Evolutionary conservation across 176 grass and related monocot genomes (phyloP), one percentile per base, ranked within the genome.

Genomic region (Lolium rigidum): DNA sequence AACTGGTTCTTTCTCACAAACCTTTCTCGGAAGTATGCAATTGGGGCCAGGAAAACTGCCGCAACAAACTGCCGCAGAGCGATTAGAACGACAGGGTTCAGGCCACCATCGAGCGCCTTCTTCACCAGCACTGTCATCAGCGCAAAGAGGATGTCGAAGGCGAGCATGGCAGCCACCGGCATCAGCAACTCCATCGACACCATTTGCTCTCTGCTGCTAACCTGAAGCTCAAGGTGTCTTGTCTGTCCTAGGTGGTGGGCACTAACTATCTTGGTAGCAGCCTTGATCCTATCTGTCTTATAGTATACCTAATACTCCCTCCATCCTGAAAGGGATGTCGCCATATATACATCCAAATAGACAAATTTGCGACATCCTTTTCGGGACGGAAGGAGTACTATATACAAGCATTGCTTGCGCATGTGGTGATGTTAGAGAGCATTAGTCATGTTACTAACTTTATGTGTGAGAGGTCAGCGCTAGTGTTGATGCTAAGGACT

Each of bases 11-110:
- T 24, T 14, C 3, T 16, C 28, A 85, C 84, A 69, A 88, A 93
- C 93, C 93, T 95, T 84, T 95, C 90, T 56, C 84, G 58, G 69
- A 93, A 87, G 48, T 83, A 89, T 31, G 93, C 90, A 52, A 95
- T 77, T 24, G 93, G 93, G 0, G 83, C 80, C n/a, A 95, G 90
- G 69, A 95, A 89, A 55, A 80, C 10, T 6, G 88, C 86, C 0
- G 80, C 93, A 0, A 93, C 77, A 20, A 95, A 44, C 12, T 95
- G 93, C 7, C 93, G 86, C 25, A 95, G 80, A 10, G 88, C 83
- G 49, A 91, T 84, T 5, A 95, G 54, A 61, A 93, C 86, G 2
- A 95, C 61, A 1, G 31, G 84, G 84, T 89, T 77, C 59, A 93
- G 86, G 46, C 93, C 91, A 16, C 78, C 80, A 37, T 76, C 79